phyloP scores from a whole-genome alignment of 345 rosid genomes.

The Citrus maxima region DNA sequence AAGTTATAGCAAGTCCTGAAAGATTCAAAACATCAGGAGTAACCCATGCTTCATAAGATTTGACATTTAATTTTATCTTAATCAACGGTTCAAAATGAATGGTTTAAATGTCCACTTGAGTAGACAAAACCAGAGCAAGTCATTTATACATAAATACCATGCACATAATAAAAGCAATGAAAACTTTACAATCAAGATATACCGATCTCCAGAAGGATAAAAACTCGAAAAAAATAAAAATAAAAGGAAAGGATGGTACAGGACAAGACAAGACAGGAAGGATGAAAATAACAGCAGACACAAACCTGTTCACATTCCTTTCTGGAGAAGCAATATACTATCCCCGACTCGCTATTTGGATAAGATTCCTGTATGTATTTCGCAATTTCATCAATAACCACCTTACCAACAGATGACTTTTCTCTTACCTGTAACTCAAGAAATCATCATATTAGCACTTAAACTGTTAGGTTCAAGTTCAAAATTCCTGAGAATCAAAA shows the following conservation, averaged over 20 bases:
- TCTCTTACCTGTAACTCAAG: slow-evolving; percentile 64
- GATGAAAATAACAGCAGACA: slow-evolving; percentile 12
- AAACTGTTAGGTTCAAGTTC: slow-evolving; percentile 1
- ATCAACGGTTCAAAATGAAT: neutral
- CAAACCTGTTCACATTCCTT: slow-evolving; percentile 95
- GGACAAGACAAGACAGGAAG: neutral
- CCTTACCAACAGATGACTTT: slow-evolving; percentile 78
- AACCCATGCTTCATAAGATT: neutral
- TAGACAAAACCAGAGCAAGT: neutral
- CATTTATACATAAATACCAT: neutral
- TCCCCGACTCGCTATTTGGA: slow-evolving; percentile 88
- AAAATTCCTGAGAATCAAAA: slow-evolving; percentile 12
- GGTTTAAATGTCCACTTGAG: neutral
- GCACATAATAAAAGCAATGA: neutral
- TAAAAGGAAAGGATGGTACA: neutral
- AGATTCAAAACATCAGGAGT: no score
- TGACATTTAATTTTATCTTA: neutral
- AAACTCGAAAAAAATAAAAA: neutral
- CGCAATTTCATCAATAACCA: slow-evolving; percentile 82
- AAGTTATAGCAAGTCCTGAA: neutral
- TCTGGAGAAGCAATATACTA: slow-evolving; percentile 92
- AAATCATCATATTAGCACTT: slow-evolving; percentile 11
- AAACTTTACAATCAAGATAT: neutral
- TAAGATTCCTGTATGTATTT: slow-evolving; percentile 72
- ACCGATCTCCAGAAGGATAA: neutral